These are phyloP conservation scores for Neofusicoccum laricinum DNA, from an alignment of 2,329 filamentous ascomycete genomes.

Conservation along the genomic window DNA sequence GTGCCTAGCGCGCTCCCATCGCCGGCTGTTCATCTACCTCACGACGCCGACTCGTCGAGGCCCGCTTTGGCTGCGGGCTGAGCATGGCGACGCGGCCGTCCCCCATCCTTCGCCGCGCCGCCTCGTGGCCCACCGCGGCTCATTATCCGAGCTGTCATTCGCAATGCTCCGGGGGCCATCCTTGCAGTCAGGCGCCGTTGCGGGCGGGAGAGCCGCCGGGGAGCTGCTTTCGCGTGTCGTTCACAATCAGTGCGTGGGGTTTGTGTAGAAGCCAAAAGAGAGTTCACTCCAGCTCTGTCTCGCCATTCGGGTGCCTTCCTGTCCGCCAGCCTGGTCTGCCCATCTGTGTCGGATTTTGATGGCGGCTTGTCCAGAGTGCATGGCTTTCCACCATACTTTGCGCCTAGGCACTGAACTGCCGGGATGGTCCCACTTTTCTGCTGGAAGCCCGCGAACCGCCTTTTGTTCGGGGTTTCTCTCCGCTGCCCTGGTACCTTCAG, in stretches of 20 bases:
- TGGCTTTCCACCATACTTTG: neutral
- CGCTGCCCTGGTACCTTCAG: neutral
- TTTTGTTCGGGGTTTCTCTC: constrained; percentile 1
- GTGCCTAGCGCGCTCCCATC: neutral
- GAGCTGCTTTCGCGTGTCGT: neutral
- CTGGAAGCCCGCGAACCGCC: neutral
- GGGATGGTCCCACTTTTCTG: neutral
- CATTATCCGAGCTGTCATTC: constrained; percentile 9
- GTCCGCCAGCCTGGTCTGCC: neutral
- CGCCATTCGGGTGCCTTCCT: neutral
- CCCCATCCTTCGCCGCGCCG: neutral
- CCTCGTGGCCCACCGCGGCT: neutral
- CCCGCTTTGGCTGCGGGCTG: constrained; percentile 1
- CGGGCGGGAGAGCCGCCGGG: constrained; percentile 4
- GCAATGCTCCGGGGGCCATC: neutral
- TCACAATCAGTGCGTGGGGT: neutral
- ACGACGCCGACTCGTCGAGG: neutral
- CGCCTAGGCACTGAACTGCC: neutral
- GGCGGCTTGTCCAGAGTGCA: neutral
- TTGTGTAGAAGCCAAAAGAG: neutral
- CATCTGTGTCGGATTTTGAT: neutral
- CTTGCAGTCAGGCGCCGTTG: neutral
- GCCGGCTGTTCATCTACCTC: neutral
- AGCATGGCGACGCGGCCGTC: neutral
- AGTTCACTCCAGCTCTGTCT: neutral